Evolutionary conservation across 192 early-diverging fungal species (phyloP).

Genomic region (Coemansia sp.): DNA sequence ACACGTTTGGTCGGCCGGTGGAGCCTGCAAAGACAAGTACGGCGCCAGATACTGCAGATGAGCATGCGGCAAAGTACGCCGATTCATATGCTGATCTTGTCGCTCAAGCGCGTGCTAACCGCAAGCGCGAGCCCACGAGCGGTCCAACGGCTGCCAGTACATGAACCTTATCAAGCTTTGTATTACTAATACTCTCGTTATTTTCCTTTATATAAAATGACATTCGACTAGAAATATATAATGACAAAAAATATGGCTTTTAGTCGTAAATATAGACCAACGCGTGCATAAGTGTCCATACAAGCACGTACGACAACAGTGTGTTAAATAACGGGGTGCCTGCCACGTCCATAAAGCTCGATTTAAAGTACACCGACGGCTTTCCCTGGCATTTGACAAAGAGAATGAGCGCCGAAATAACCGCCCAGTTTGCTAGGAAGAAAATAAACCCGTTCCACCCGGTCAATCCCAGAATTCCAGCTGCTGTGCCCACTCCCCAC

Average conservation of each 20-base stretch:
- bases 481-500: constrained; percentile 72
- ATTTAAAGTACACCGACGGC: constrained; percentile 62
- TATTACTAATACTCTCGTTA: too few relatives aligned
- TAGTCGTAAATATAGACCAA: constrained; percentile 55
- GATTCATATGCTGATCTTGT: constrained; percentile 36
- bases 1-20: constrained; percentile 12
- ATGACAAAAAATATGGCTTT: not conserved
- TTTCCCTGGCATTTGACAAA: constrained; percentile 60
- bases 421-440: constrained; percentile 67
- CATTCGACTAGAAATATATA: not conserved
- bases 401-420: constrained; percentile 63
- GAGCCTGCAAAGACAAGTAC: constrained; percentile 5
- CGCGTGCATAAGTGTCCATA: constrained; percentile 54
- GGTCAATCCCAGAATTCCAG: constrained; percentile 85
- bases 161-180: too few relatives aligned
- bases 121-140: constrained; percentile 1
- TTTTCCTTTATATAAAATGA: not conserved
- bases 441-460: constrained; percentile 82
- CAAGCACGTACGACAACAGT: constrained; percentile 50
- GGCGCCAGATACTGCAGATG: constrained; percentile 5
- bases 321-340: constrained; percentile 47
- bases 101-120: constrained; percentile 21
- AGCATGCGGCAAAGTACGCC: constrained; percentile 41
- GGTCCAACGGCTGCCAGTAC: too few relatives aligned
- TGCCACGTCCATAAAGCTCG: constrained; percentile 46